Percentiles rank a stretch among this genome's conserved stretches.
phyloP scores from a whole-genome alignment of 768 basidiomycete genomes.

The Tylopilus sp. region DNA sequence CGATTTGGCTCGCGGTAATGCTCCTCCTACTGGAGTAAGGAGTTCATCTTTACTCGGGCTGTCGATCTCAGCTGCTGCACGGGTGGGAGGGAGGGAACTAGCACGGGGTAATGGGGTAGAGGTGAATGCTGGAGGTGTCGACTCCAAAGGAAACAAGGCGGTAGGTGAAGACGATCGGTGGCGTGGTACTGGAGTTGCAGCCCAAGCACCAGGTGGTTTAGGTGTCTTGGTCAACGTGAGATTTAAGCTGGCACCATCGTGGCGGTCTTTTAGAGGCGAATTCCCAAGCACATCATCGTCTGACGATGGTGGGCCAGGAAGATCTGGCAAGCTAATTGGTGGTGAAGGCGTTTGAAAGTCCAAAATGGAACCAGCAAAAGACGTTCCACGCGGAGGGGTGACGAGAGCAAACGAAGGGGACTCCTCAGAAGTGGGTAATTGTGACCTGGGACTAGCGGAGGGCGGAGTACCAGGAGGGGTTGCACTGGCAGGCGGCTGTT shows the following conservation, averaged over 20 bases:
- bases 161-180: slow-evolving; percentile 18
- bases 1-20: slow-evolving; percentile 48
- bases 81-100: slow-evolving; percentile 9
- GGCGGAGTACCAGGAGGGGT: slow-evolving; percentile 30
- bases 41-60: slow-evolving; percentile 22
- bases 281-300: slow-evolving; percentile 42
- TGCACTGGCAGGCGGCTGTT: slow-evolving; percentile 10
- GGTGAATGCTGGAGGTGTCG: slow-evolving; percentile 23
- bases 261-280: slow-evolving; percentile 21
- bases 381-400: slow-evolving; percentile 48
- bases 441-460: background rate
- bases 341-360: slow-evolving; percentile 65
- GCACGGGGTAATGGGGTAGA: slow-evolving; percentile 25
- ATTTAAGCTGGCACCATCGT: slow-evolving; percentile 17
- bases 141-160: slow-evolving; percentile 19
- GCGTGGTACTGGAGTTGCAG: slow-evolving; percentile 35
- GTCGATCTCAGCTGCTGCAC: slow-evolving; percentile 17
- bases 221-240: slow-evolving; percentile 42
- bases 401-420: slow-evolving; percentile 28
- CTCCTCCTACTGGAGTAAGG: slow-evolving; percentile 41
- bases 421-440: slow-evolving; percentile 3
- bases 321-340: slow-evolving; percentile 57
- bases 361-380: slow-evolving; percentile 39
- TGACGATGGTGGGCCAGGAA: slow-evolving; percentile 61
- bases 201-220: slow-evolving; percentile 45